Conservation (phyloP, 805 yeast species). For the Diddensiella santjacobensis region DNA sequence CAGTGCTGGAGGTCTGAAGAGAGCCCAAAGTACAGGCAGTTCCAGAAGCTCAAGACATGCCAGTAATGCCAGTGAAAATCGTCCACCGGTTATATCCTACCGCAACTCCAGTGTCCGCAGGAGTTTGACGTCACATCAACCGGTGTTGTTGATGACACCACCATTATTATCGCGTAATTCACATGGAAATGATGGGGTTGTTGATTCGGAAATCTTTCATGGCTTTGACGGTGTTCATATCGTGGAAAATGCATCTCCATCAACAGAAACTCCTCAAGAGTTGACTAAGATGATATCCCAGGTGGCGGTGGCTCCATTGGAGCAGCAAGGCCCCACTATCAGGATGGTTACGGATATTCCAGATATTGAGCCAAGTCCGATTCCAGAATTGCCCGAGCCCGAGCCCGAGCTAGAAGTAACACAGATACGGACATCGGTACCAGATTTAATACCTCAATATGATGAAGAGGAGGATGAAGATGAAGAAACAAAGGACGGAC, state of each 20-base stretch:
- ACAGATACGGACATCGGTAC: not conserved
- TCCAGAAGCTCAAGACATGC: not conserved
- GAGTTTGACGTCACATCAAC: constrained; percentile 4
- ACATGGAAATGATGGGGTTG: constrained; percentile 1
- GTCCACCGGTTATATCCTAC: not conserved
- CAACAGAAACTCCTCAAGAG: too few species aligned
- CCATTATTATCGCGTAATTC: constrained; percentile 12
- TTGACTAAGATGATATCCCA: not conserved
- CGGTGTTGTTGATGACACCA: constrained; percentile 17
- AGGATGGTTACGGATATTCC: not conserved
- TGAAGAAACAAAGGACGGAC: not conserved
- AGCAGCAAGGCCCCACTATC: not conserved
- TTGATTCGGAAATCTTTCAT: constrained; percentile 14
- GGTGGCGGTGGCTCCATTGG: not conserved
- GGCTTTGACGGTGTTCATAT: constrained; percentile 25
- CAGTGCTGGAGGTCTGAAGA: not conserved
- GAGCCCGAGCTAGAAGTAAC: not conserved
- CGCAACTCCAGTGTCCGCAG: constrained; percentile 2
- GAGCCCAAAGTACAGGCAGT: constrained; percentile 1
- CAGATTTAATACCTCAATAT: not conserved
- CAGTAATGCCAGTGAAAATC: not conserved
- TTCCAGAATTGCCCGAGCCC: not conserved
- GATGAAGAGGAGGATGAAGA: not conserved
- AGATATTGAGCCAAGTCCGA: not conserved
- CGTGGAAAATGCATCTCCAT: constrained; percentile 2